Percentiles rank a stretch among this genome's conserved stretches.
Conservation (phyloP, 2,329 filamentous ascomycete species). For the Xylariaceae sp. region DNA sequence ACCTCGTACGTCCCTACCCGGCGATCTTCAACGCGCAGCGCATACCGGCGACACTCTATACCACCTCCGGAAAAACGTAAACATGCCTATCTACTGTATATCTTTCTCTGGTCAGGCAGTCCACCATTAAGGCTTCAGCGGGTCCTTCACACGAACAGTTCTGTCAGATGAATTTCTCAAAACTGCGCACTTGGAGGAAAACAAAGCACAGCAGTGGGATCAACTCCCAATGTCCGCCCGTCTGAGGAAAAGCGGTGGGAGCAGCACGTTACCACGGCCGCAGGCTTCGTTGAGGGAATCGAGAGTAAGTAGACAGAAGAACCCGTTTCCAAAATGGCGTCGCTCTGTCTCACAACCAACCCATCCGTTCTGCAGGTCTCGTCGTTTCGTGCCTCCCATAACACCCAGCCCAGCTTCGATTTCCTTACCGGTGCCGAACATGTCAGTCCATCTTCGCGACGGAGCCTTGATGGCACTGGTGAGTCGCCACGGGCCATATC, state of each 20-base stretch:
- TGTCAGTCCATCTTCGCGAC: slow-evolving; percentile 39
- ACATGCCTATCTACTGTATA: no score
- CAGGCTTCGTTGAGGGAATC: slow-evolving; percentile 25
- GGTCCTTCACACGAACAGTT: background rate
- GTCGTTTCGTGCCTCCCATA: slow-evolving; percentile 46
- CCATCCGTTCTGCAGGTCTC: slow-evolving; percentile 36
- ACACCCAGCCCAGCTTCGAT: slow-evolving; percentile 54
- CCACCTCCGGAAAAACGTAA: no score
- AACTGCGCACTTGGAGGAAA: background rate
- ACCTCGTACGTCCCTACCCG: no score
- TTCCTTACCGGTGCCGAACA: slow-evolving; percentile 53
- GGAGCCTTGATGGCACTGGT: slow-evolving; percentile 35
- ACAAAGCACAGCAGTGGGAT: background rate
- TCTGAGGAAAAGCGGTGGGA: slow-evolving; percentile 29
- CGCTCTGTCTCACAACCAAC: slow-evolving; percentile 1
- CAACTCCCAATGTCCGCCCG: slow-evolving; percentile 26
- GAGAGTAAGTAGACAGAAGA: slow-evolving; percentile 30
- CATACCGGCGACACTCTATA: no score
- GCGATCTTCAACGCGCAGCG: no score
- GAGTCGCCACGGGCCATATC: slow-evolving; percentile 45
- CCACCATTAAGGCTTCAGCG: slow-evolving; percentile 1
- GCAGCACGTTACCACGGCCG: slow-evolving; percentile 25
- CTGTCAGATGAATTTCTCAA: slow-evolving; percentile 1
- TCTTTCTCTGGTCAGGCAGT: no score
- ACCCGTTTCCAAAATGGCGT: background rate